These are phyloP conservation scores for Lichtheimia ornata DNA, from an alignment of 371 early-diverging fungal genomes.

Conservation along the genomic window DNA sequence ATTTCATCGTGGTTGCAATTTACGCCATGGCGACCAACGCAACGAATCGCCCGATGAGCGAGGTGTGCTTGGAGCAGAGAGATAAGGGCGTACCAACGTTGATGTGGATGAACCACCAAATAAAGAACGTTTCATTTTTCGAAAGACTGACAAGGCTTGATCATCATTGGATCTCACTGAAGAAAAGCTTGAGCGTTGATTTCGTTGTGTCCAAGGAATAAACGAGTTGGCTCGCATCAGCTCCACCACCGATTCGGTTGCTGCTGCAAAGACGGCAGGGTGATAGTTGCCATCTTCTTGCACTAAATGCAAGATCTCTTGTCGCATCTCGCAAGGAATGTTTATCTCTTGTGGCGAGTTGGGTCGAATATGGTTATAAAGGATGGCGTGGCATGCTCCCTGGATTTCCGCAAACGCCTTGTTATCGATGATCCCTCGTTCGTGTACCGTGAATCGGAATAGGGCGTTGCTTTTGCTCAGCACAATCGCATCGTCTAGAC, in stretches of 20 bases:
- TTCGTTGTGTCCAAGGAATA: slow-evolving; percentile 32
- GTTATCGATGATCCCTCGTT: no score
- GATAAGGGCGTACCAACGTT: not conserved
- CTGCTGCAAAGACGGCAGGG: slow-evolving; percentile 32
- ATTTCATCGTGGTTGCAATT: not conserved
- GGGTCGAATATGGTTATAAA: slow-evolving; percentile 35
- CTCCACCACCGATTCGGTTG: slow-evolving; percentile 43
- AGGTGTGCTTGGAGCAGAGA: slow-evolving; percentile 5
- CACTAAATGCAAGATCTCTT: slow-evolving; percentile 34
- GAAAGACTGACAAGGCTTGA: not conserved
- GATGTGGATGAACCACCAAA: not conserved
- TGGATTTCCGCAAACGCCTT: slow-evolving; percentile 5
- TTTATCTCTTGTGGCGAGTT: slow-evolving; percentile 54
- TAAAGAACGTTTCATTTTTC: not conserved
- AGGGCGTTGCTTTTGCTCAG: not conserved
- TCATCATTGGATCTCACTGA: no score
- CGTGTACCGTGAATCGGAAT: no score
- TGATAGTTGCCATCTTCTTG: slow-evolving; percentile 20
- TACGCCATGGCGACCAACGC: slow-evolving; percentile 11
- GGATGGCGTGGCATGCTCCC: slow-evolving; percentile 23
- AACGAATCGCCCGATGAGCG: slow-evolving; percentile 8
- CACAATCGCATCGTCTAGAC: not conserved
- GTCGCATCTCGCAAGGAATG: slow-evolving; percentile 52
- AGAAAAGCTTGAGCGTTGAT: not conserved
- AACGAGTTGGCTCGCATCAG: slow-evolving; percentile 51